Evolutionary conservation across 345 rosid species (phyloP).

Genomic region (Eucalyptus sideroxylon): DNA sequence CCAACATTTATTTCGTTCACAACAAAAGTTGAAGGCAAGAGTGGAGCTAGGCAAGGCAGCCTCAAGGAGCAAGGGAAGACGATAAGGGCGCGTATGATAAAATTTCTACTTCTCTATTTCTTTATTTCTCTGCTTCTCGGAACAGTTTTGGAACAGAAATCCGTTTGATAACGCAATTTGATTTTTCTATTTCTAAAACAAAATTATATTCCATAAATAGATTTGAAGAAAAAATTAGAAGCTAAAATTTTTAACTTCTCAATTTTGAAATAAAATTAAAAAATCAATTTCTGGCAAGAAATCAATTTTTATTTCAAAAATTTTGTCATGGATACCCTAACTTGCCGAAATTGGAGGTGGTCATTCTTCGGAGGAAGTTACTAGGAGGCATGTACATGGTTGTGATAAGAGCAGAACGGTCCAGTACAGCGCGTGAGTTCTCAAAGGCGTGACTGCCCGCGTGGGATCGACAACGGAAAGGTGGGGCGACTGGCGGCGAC

Average conservation of each 20-base stretch:
- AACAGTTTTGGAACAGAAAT: too few relatives aligned
- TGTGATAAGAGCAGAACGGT: neutral
- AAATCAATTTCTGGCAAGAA: too few relatives aligned
- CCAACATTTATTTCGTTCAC: neutral
- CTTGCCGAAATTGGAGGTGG: neutral
- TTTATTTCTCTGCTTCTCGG: fast-evolving
- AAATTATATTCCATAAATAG: too few relatives aligned
- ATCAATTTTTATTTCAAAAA: too few relatives aligned
- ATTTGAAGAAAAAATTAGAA: too few relatives aligned
- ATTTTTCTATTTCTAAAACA: too few relatives aligned
- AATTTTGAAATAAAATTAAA: too few relatives aligned
- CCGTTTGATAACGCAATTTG: too few relatives aligned
- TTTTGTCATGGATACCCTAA: too few relatives aligned
- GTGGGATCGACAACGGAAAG: neutral
- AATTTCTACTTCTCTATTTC: too few relatives aligned
- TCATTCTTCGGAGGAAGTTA: neutral
- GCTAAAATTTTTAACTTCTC: too few relatives aligned
- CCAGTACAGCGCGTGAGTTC: neutral
- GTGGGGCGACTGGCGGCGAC: neutral
- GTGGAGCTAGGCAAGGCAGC: neutral
- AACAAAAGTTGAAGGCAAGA: neutral
- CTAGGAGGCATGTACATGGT: neutral
- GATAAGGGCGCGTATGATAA: too few relatives aligned
- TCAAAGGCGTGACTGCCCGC: neutral
- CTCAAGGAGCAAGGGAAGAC: neutral